These are phyloP conservation scores for Huntiella moniliformis DNA, from an alignment of 2,329 filamentous ascomycete species.

Conservation along the genomic window DNA sequence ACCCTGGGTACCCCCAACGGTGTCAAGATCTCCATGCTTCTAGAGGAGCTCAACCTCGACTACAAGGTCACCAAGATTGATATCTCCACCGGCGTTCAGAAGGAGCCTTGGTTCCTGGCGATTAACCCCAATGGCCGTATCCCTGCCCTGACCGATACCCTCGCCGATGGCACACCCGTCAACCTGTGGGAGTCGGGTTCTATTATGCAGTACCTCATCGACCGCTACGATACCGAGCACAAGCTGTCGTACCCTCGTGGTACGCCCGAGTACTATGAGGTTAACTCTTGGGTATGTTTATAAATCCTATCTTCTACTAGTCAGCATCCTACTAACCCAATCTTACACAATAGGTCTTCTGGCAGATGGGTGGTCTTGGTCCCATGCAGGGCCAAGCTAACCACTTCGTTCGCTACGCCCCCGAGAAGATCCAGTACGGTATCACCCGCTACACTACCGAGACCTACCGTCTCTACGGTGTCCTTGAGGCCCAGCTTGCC, in stretches of 20 bases:
- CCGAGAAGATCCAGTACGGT: slow-evolving; percentile 65
- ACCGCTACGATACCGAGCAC: slow-evolving; percentile 63
- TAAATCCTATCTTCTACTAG: slow-evolving; percentile 7
- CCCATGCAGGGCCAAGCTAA: slow-evolving; percentile 76
- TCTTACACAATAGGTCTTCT: slow-evolving; percentile 30
- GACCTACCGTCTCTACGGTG: slow-evolving; percentile 61
- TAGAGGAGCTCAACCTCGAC: slow-evolving; percentile 70
- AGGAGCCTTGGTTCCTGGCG: slow-evolving; percentile 63
- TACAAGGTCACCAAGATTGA: slow-evolving; percentile 34
- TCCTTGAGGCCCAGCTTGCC: slow-evolving; percentile 53
- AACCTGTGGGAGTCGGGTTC: slow-evolving; percentile 66
- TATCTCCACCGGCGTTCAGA: slow-evolving; percentile 2
- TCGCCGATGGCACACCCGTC: slow-evolving; percentile 53
- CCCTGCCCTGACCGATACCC: slow-evolving; percentile 66
- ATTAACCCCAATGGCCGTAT: slow-evolving; percentile 92
- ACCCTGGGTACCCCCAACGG: slow-evolving; percentile 74
- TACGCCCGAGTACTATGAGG: slow-evolving; percentile 57
- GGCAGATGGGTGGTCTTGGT: slow-evolving; percentile 62
- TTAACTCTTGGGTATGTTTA: slow-evolving; percentile 50
- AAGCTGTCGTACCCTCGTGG: slow-evolving; percentile 64
- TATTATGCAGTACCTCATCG: slow-evolving; percentile 69
- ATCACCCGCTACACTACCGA: slow-evolving; percentile 70
- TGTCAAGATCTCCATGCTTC: slow-evolving; percentile 69
- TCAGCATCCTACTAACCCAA: background rate
- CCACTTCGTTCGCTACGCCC: slow-evolving; percentile 68